Percentiles rank a stretch among this genome's conserved stretches.
Conservation (phyloP, 768 basidiomycete genomes). For the Hortiboletus flavorubellus region DNA sequence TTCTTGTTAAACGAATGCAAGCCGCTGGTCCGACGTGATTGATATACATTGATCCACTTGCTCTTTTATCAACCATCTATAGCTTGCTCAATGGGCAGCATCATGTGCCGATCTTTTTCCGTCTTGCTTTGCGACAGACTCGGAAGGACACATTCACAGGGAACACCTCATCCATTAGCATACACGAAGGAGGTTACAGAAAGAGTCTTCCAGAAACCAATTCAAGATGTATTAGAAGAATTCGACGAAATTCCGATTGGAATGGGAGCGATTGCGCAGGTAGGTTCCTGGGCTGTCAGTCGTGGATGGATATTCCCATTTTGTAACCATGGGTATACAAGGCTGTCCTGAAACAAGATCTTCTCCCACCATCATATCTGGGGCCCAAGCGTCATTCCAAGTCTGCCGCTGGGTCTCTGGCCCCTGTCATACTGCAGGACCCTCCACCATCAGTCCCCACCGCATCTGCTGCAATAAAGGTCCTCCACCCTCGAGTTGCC, state of each 20-base stretch:
- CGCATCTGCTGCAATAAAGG: conserved; percentile 90
- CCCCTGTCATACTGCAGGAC: conserved; percentile 46
- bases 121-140: conserved; percentile 77
- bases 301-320: background rate
- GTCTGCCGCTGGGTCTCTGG: conserved; percentile 46
- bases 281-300: conserved; percentile 21
- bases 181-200: conserved; percentile 85
- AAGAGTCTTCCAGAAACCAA: conserved; percentile 75
- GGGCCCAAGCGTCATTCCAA: conserved; percentile 63
- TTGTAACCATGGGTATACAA: conserved; percentile 66
- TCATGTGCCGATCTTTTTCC: conserved; percentile 95
- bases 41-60: background rate
- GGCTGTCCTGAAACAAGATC: conserved; percentile 77
- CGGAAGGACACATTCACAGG: conserved; percentile 85
- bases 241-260: conserved; percentile 89
- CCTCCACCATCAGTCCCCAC: conserved; percentile 75
- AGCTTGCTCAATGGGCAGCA: conserved; percentile 99
- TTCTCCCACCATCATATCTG: conserved; percentile 83
- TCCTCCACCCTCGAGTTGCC: conserved; percentile 84
- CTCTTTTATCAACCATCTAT: conserved; percentile 11
- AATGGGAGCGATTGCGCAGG: conserved; percentile 97
- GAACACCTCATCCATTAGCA: conserved; percentile 70
- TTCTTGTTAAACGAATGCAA: conserved; percentile 87
- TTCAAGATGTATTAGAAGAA: conserved; percentile 86
- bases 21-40: conserved; percentile 87